Percentiles rank a stretch among this genome's conserved stretches.
Evolutionary conservation across 2,329 filamentous ascomycete species (phyloP).

Genomic region (Monosporascus ibericus): DNA sequence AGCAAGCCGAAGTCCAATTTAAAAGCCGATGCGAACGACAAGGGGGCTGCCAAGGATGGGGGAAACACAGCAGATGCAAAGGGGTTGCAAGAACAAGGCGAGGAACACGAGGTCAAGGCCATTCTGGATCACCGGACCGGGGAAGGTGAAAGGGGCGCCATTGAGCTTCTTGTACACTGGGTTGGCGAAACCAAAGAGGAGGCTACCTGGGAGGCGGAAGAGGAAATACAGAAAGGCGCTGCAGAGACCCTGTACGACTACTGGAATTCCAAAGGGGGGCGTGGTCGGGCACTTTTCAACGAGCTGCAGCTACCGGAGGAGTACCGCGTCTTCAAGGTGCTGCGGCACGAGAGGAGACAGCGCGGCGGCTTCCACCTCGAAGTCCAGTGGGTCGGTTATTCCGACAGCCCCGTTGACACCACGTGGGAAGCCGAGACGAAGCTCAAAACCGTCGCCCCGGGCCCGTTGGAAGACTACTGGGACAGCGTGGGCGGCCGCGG

Average conservation of each 20-base stretch:
- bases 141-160: constrained; percentile 11
- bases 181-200: constrained; percentile 17
- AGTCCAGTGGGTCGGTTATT: constrained; percentile 29
- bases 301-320: constrained; percentile 18
- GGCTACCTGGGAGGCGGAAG: constrained; percentile 28
- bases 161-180: constrained; percentile 28
- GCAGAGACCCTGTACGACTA: constrained; percentile 26
- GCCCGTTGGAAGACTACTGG: constrained; percentile 23
- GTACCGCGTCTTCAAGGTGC: constrained; percentile 23
- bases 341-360: constrained; percentile 21
- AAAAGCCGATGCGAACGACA: constrained; percentile 8
- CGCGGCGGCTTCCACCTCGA: constrained; percentile 23
- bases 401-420: constrained; percentile 20
- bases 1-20: neutral
- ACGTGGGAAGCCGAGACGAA: constrained; percentile 24
- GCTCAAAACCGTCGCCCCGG: constrained; percentile 19
- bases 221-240: constrained; percentile 27
- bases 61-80: constrained; percentile 2
- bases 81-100: constrained; percentile 12
- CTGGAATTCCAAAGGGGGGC: constrained; percentile 26
- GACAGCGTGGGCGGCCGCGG: constrained; percentile 21
- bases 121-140: constrained; percentile 21
- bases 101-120: constrained; percentile 19
- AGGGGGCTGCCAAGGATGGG: constrained; percentile 3
- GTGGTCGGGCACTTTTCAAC: constrained; percentile 22